phyloP scores from a whole-genome alignment of 2,329 filamentous ascomycete genomes.

The Botrytis paeoniae region DNA sequence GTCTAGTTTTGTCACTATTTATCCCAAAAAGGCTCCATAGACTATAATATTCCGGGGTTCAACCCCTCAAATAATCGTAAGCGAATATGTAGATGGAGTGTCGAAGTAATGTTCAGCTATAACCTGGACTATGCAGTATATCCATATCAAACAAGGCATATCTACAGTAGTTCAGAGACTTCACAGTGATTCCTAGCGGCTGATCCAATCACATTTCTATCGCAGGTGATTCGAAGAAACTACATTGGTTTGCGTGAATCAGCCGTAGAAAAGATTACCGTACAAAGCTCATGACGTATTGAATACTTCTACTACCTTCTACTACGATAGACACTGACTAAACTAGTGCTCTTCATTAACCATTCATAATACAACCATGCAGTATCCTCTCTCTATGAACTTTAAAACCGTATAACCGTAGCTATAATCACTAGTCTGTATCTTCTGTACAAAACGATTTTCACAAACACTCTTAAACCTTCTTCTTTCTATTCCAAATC shows the following conservation, averaged over 20 bases:
- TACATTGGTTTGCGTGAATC: not conserved
- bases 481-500: not conserved
- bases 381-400: not conserved
- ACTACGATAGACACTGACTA: no score
- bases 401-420: not conserved
- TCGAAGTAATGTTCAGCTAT: not conserved
- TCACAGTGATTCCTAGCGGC: no score
- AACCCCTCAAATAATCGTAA: not conserved
- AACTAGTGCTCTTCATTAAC: not conserved
- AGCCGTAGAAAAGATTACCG: no score
- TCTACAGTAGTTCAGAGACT: rapidly evolving
- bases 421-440: not conserved
- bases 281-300: rapidly evolving
- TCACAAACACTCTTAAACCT: not conserved
- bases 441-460: not conserved
- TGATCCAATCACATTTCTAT: not conserved
- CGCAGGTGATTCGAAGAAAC: not conserved
- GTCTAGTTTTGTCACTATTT: not conserved
- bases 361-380: not conserved
- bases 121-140: not conserved
- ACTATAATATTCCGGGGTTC: not conserved
- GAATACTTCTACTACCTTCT: not conserved
- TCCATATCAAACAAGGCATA: not conserved
- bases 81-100: not conserved
- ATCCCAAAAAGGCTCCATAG: not conserved